These are phyloP conservation scores for Xylaria sp. DNA, from an alignment of 2,329 filamentous ascomycete genomes.

Conservation along the genomic window DNA sequence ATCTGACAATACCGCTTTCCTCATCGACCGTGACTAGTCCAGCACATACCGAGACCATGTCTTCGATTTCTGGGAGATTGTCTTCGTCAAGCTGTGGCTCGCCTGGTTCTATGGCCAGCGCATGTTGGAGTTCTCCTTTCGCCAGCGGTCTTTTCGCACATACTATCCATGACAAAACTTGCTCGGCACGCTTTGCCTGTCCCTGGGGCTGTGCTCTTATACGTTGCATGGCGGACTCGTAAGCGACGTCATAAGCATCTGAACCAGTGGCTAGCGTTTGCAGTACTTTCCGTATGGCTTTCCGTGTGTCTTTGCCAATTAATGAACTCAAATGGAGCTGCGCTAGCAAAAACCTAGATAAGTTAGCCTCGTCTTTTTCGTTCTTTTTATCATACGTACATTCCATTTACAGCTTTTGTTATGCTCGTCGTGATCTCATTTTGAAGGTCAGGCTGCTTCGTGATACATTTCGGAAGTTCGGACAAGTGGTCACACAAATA, in stretches of 20 bases:
- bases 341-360: slow-evolving; percentile 54
- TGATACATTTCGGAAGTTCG: slow-evolving; percentile 38
- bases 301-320: slow-evolving; percentile 47
- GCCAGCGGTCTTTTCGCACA: slow-evolving; percentile 52
- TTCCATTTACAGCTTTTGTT: slow-evolving; percentile 46
- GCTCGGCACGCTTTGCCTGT: slow-evolving; percentile 51
- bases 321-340: slow-evolving; percentile 53
- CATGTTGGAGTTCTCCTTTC: slow-evolving; percentile 55
- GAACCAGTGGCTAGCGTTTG: slow-evolving; percentile 47
- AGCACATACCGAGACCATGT: slow-evolving; percentile 54
- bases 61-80: slow-evolving; percentile 50
- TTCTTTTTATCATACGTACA: slow-evolving; percentile 45
- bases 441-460: slow-evolving; percentile 37
- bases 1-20: slow-evolving; percentile 53
- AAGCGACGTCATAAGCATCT: slow-evolving; percentile 53
- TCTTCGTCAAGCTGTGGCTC: slow-evolving; percentile 50
- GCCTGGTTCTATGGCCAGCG: slow-evolving; percentile 53
- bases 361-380: background rate
- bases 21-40: slow-evolving; percentile 57
- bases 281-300: slow-evolving; percentile 51
- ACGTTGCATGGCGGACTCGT: slow-evolving; percentile 55
- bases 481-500: slow-evolving; percentile 38
- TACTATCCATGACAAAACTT: slow-evolving; percentile 56
- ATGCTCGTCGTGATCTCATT: slow-evolving; percentile 37
- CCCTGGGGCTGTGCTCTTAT: slow-evolving; percentile 54